Percentiles rank a stretch among this genome's conserved stretches.
Conservation (phyloP, 495 filamentous ascomycete genomes). For the Penicillium diatomitis region DNA sequence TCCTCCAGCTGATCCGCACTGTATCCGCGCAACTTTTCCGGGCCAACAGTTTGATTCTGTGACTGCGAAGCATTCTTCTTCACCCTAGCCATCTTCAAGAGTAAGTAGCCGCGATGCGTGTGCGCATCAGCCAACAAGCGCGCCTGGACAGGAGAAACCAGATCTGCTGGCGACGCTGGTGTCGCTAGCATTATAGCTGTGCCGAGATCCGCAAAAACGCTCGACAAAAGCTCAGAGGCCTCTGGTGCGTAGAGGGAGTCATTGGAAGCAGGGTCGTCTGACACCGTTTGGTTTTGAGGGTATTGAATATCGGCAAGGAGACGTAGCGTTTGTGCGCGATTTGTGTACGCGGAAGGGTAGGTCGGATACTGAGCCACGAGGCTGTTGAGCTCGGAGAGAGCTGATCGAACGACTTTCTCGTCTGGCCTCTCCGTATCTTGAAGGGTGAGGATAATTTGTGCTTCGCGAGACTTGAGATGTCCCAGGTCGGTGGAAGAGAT, state of each 20-base stretch:
- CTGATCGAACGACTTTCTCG: slow-evolving; percentile 15
- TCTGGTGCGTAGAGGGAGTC: slow-evolving; percentile 12
- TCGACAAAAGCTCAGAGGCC: slow-evolving; percentile 18
- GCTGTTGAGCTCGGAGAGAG: slow-evolving; percentile 35
- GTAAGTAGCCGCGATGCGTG: slow-evolving; percentile 67
- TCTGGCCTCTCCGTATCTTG: slow-evolving; percentile 10
- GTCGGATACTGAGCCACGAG: slow-evolving; percentile 50
- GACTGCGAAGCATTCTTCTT: slow-evolving; percentile 8
- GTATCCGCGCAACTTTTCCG: slow-evolving; percentile 30
- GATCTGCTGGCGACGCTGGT: slow-evolving; percentile 36
- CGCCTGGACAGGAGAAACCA: slow-evolving; percentile 51
- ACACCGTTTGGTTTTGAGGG: slow-evolving; percentile 1
- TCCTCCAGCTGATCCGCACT: slow-evolving; percentile 55
- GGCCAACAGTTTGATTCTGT: slow-evolving; percentile 3
- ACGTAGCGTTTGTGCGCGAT: slow-evolving; percentile 64
- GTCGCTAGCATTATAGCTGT: slow-evolving; percentile 59
- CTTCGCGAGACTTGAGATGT: slow-evolving; percentile 19
- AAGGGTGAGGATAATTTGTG: slow-evolving; percentile 23
- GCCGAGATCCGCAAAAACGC: slow-evolving; percentile 52
- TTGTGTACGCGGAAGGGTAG: slow-evolving; percentile 69
- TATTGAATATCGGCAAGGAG: slow-evolving; percentile 28
- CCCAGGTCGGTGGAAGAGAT: slow-evolving; percentile 16
- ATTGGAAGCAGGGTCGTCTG: slow-evolving; percentile 1
- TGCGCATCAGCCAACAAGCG: slow-evolving; percentile 60
- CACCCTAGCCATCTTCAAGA: slow-evolving; percentile 52